Base-by-base conservation (phyloP, 129 eudicot genomes). In the Glebionis coronaria region DNA sequence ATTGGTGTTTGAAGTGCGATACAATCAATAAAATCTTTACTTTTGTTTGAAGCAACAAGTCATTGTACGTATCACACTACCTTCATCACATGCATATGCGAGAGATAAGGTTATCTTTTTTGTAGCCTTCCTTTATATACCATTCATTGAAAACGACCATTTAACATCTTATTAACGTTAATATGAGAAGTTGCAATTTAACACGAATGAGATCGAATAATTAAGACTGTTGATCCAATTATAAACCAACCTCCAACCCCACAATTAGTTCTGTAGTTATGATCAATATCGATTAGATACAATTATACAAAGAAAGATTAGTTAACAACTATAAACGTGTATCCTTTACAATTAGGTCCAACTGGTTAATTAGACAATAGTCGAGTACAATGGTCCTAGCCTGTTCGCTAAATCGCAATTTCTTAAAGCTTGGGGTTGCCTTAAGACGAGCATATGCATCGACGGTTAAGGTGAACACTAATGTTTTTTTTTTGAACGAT, bases 11-110 rank as follows among this genome's bases (percentile, higher is more conserved):
- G 19, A 50, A 71, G 78, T 73, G 78, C 66, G 59, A 73, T 63
- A 65, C 72, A 73, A 65, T 73, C 78, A 64, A 73, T 58, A 44
- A 44, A 64, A 73, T 73, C 78, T 65, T 73, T 65, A 46, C 72
- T 73, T 73, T 65, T 73, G 72, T 56, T 65, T 65, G 58, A 73
- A 65, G 66, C 65, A 65, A 73, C 66, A 57, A 55, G 46, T 56
- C 42, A 12, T 63, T 71, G 69, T 61, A 70, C 54, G 69, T 71
- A 70, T 27, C 63, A 62, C 63, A 63, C 55, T 38, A 63, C 29
- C 64, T 38, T 72, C 55, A 64, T 47, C 78, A 73, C 72, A 65
- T 55, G 78, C 72, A 73, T 44, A n/a, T n/a, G n/a, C n/a, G 78
- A 65, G 65, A 73, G 72, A 73, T 53, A 73, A 64, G 72, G 66